Base-by-base conservation (phyloP, 768 basidiomycete species). In the Hygrocybe coccinea region DNA sequence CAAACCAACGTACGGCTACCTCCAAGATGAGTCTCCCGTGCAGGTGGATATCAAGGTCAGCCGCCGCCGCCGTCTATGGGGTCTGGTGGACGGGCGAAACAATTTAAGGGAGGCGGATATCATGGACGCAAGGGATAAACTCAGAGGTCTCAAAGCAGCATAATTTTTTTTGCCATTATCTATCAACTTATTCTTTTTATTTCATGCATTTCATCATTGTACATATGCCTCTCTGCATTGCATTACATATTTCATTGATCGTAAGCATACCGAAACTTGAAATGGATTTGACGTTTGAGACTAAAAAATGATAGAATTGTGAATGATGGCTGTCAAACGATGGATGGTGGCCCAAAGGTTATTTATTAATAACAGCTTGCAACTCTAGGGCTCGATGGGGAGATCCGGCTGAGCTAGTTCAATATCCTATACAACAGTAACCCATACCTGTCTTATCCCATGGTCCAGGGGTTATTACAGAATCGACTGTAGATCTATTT, bases 111-210 rank as follows among this genome's bases (percentile, higher is more conserved):
- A 69, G 5, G 68, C 70, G 39, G 68, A 77, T 50, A 73, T 76
- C 58, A 63, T 67, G 10, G 76, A 78, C 48, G 74, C 76, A 44
- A 74, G 79, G 49, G 67, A 71, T 48, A 67, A 74, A 63, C 65
- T 82, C 50, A 74, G 80, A 54, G 68, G 66, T 56, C 68, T 78
- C 66, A 76, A 64, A 62, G 71, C 71, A 44, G 55, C 66, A 47
- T 69, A 54, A n/a, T 34, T 17, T 21, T n/a, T n/a, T n/a, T n/a
- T n/a, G n/a, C n/a, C n/a, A n/a, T n/a, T 14, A 47, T 3, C 46
- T 14, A 47, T 47, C 17, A 25, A 5, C 14, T 44, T 35, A 11
- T 12, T 24, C n/a, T n/a, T n/a, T n/a, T n/a, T n/a, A n/a, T n/a
- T n/a, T n/a, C n/a, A n/a, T n/a, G n/a, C 36, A 41, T 25, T 10